Conservation (phyloP, 2,329 filamentous ascomycete genomes). For the Ophiostoma angusticollis region DNA sequence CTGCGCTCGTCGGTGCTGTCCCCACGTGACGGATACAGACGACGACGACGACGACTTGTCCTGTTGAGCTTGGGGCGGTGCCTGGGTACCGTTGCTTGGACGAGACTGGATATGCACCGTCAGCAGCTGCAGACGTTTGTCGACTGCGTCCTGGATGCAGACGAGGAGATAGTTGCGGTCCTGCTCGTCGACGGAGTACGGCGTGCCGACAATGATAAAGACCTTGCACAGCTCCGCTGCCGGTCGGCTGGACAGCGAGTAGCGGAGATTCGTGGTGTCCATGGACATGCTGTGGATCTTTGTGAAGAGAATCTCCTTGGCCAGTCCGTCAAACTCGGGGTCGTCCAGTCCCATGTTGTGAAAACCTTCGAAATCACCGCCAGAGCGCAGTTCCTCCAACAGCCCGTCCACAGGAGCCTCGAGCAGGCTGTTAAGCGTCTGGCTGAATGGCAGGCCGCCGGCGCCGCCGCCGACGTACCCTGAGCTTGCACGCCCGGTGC, state of each 20-base stretch:
- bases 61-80: slow-evolving; percentile 16
- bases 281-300: slow-evolving; percentile 57
- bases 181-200: slow-evolving; percentile 39
- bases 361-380: slow-evolving; percentile 53
- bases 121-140: slow-evolving; percentile 55
- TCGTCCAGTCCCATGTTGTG: slow-evolving; percentile 62
- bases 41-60: not conserved
- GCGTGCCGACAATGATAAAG: slow-evolving; percentile 52
- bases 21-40: slow-evolving; percentile 26
- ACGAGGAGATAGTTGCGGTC: slow-evolving; percentile 46
- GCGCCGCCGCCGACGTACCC: slow-evolving; percentile 19
- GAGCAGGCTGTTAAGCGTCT: slow-evolving; percentile 47
- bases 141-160: slow-evolving; percentile 56
- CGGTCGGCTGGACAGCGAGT: slow-evolving; percentile 41
- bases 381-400: slow-evolving; percentile 52
- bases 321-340: slow-evolving; percentile 56
- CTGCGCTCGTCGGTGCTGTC: slow-evolving; percentile 45
- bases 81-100: no score
- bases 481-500: no score
- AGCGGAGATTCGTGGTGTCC: slow-evolving; percentile 47
- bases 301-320: slow-evolving; percentile 58
- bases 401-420: slow-evolving; percentile 58
- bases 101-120: slow-evolving; percentile 48
- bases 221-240: slow-evolving; percentile 46
- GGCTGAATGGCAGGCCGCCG: slow-evolving; percentile 27